Base-by-base conservation (phyloP, 1,139 yeast genomes). In the Diutina neorugosa region DNA sequence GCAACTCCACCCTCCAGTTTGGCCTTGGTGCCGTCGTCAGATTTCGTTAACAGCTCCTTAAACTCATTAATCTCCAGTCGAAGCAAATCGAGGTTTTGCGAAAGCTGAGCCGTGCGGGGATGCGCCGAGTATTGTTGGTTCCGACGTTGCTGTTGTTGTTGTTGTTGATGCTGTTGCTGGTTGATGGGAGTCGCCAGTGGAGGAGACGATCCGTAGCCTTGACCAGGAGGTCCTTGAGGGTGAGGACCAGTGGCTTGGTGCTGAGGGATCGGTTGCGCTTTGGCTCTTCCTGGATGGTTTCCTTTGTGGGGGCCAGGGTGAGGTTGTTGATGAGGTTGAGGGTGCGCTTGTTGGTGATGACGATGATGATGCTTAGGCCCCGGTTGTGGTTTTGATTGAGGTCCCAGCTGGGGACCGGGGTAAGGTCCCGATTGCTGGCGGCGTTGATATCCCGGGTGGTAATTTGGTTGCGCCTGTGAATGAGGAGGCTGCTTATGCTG, bases 21-120 rank as follows among this genome's bases (percentile, higher is more conserved):
- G 57, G 51, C 12, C 52, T 43, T 31, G 54, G 48, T 19, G 44
- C 48, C 3, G 2, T 56, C 53, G 25, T 70, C 75, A 16, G 60
- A 58, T 52, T 63, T 66, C 50, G 66, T 66, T 57, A 74, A 65
- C 55, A 75, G 72, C 54, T 74, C 78, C 54, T 74, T 74, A 57
- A 74, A 75, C 54, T 74, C 78, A 57, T 74, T 74, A 55, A 75
- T 73, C 59, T 75, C 80, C 25, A 68, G 64, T 53, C 78, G 61
- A 54, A 75, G 66, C 54, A 73, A 59, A 56, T 74, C 76, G 55
- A 75, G 66, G 56, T 74, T 73, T 53, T 73, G 76, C 55, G 73
- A 73, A 60, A 74, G 57, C 49, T 57, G 43, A 2, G 50, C 50
- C 23, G 50, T 46, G n/a, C 50, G 50, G 18, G 21, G 40, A n/a